Evolutionary conservation across 1,284 basidiomycete species (phyloP).

Genomic region (Ceratobasidium sp.): DNA sequence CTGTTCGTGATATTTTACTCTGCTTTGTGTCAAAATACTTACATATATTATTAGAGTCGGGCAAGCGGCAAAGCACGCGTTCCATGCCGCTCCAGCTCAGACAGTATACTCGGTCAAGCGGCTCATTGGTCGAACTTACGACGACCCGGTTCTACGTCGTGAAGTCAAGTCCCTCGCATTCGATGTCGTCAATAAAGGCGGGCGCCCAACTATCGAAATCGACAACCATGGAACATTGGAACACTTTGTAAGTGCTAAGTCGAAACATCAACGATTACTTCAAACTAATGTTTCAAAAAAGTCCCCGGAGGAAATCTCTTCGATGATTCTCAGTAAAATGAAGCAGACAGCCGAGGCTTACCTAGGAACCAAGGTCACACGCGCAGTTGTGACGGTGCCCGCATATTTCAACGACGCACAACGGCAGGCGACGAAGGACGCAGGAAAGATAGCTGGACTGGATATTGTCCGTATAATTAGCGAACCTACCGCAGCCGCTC

Average conservation of each 20-base stretch:
- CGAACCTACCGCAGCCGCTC: slow-evolving; percentile 68
- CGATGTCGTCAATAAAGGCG: slow-evolving; percentile 65
- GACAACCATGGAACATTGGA: slow-evolving; percentile 69
- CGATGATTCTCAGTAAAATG: background rate
- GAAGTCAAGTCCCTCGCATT: slow-evolving; percentile 59
- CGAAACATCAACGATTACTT: slow-evolving; percentile 11
- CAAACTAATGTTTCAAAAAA: slow-evolving; percentile 18
- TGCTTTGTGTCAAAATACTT: too few species aligned
- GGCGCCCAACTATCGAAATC: slow-evolving; percentile 70
- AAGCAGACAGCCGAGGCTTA: background rate
- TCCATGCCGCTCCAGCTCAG: background rate
- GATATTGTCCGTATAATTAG: slow-evolving; percentile 69
- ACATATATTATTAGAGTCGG: background rate
- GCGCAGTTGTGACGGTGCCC: slow-evolving; percentile 66
- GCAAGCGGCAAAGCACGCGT: background rate
- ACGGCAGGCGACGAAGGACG: slow-evolving; percentile 69
- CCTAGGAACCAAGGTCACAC: slow-evolving; percentile 53
- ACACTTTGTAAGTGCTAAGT: slow-evolving; percentile 53
- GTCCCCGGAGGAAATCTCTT: background rate
- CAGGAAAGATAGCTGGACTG: slow-evolving; percentile 65
- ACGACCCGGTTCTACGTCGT: background rate
- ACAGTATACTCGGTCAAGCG: background rate
- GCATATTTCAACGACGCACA: slow-evolving; percentile 73
- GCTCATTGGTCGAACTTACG: background rate
- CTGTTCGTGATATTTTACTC: background rate